Evolutionary conservation across 2,329 filamentous ascomycete genomes (phyloP).

Genomic region (Stachybotrys elegans): DNA sequence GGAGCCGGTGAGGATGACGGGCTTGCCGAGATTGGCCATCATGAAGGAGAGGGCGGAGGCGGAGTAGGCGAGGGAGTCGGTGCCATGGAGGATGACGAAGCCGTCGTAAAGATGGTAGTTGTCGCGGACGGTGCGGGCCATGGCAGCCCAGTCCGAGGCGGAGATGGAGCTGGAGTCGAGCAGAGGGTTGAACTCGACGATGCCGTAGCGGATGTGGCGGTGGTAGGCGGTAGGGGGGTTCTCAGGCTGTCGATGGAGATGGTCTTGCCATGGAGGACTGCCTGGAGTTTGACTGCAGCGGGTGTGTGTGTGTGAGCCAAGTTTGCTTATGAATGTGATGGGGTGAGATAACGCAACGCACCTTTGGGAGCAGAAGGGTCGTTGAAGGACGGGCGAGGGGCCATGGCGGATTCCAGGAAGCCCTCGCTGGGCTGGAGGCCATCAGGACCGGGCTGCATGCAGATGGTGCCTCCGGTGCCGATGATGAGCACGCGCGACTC

Average conservation of each 20-base stretch:
- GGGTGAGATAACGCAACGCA: conserved; percentile 11
- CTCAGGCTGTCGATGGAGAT: conserved; percentile 62
- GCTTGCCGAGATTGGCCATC: conserved; percentile 85
- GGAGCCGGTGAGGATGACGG: conserved; percentile 78
- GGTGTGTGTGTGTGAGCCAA: conserved; percentile 2
- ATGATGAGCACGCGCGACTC: conserved; percentile 84
- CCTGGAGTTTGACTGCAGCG: conserved; percentile 40
- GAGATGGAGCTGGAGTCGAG: conserved; percentile 90
- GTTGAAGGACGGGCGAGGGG: conserved; percentile 79
- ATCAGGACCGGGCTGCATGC: conserved; percentile 77
- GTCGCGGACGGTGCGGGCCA: conserved; percentile 70
- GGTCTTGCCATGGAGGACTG: conserved; percentile 43
- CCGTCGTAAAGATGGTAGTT: conserved; percentile 89
- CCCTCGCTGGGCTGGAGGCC: conserved; percentile 76
- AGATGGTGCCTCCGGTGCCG: conserved; percentile 87
- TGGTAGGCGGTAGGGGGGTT: conserved; percentile 78
- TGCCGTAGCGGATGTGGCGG: conserved; percentile 75
- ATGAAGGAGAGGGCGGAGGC: conserved; percentile 90
- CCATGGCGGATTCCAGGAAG: conserved; percentile 79
- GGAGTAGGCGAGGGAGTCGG: conserved; percentile 84
- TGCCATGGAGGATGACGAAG: conserved; percentile 87
- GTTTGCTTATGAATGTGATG: neutral
- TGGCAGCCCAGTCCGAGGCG: conserved; percentile 78
- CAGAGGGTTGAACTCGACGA: conserved; percentile 77
- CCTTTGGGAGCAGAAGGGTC: conserved; percentile 42